Evolutionary conservation across 1,284 basidiomycete species (phyloP).

Genomic region (Cryptococcus wingfieldii): DNA sequence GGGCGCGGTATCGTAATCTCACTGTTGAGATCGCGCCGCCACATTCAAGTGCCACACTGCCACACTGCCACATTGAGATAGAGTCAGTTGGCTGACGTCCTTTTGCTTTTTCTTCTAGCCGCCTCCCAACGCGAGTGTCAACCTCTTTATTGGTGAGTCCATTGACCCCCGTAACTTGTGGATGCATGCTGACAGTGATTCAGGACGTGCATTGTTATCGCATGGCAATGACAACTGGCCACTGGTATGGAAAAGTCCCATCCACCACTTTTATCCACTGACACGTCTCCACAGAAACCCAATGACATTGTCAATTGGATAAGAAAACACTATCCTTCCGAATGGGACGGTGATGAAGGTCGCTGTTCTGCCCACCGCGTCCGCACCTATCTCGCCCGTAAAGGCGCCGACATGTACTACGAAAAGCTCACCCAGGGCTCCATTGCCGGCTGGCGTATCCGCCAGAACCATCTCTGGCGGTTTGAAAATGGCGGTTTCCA

Average conservation of each 20-base stretch:
- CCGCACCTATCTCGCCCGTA: conserved; percentile 46
- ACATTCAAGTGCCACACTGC: conserved; percentile 1
- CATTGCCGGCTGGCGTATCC: conserved; percentile 45
- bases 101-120: conserved; percentile 24
- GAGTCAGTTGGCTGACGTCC: background rate
- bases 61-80: background rate
- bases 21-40: conserved; percentile 13
- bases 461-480: conserved; percentile 46
- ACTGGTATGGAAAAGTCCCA: conserved; percentile 21
- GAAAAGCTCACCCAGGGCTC: conserved; percentile 46
- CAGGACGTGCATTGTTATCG: conserved; percentile 41
- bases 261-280: background rate
- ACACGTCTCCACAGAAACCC: conserved; percentile 36
- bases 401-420: conserved; percentile 49
- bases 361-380: conserved; percentile 46
- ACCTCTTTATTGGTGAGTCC: conserved; percentile 43
- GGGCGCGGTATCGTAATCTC: background rate
- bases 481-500: conserved; percentile 47
- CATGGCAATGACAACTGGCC: conserved; percentile 49
- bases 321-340: conserved; percentile 44
- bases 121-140: conserved; percentile 46
- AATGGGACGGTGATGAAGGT: conserved; percentile 48
- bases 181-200: background rate
- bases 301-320: conserved; percentile 49
- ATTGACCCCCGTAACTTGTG: background rate